Evolutionary conservation across 2,329 filamentous ascomycete species (phyloP).

Genomic region (Alternaria viburni): DNA sequence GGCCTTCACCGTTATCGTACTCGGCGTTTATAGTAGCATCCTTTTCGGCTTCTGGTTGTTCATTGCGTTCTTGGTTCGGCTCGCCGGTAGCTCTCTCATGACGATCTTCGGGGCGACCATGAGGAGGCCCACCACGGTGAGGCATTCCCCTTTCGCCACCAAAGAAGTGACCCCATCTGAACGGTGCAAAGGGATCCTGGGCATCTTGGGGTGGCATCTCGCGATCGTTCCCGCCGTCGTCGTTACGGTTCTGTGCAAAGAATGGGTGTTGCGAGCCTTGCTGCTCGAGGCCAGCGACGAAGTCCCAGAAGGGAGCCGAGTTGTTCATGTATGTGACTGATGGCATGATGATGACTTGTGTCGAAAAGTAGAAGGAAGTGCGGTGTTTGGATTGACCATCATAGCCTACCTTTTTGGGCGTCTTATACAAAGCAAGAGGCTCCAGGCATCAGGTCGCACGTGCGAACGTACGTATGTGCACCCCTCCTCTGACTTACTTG

Average conservation of each 20-base stretch:
- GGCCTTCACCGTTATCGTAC: constrained; percentile 40
- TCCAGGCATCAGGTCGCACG: constrained; percentile 40
- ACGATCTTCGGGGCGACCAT: constrained; percentile 27
- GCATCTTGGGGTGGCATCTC: constrained; percentile 23
- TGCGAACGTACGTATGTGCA: constrained; percentile 37
- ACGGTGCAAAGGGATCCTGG: constrained; percentile 33
- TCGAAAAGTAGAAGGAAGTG: constrained; percentile 12
- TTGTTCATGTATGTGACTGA: constrained; percentile 61
- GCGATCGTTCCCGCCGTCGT: constrained; percentile 30
- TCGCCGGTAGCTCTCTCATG: constrained; percentile 19
- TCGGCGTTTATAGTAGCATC: constrained; percentile 20
- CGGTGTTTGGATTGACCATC: constrained; percentile 3
- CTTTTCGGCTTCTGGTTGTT: constrained; percentile 16
- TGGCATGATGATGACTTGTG: constrained; percentile 51
- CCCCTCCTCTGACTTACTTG: constrained; percentile 18
- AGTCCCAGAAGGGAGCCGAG: constrained; percentile 63
- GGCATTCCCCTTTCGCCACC: constrained; percentile 33
- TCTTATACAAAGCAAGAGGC: constrained; percentile 32
- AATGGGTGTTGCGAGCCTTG: constrained; percentile 54
- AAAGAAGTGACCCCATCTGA: constrained; percentile 45
- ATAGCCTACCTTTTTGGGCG: constrained; percentile 14
- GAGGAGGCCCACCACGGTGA: constrained; percentile 39
- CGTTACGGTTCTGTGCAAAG: constrained; percentile 48
- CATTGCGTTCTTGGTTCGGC: constrained; percentile 1
- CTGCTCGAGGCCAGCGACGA: constrained; percentile 58